These are phyloP conservation scores for Geotrichum macrosporum DNA, from an alignment of 1,139 yeast species.

Conservation along the genomic window DNA sequence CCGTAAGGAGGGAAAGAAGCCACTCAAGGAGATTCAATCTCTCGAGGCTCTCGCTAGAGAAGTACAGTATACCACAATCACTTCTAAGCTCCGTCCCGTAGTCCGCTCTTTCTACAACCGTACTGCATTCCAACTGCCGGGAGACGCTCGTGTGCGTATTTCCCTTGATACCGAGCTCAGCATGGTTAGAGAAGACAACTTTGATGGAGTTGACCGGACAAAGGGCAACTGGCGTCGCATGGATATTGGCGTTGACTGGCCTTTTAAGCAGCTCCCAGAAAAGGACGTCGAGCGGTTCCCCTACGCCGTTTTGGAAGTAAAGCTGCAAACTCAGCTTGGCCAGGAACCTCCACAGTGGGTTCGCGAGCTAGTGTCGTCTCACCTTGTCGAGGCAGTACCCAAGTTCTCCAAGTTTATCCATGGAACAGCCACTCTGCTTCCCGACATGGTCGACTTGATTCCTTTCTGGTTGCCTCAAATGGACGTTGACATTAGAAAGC, in stretches of 20 bases:
- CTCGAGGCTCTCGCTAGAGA: conserved; percentile 89
- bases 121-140: conserved; percentile 98
- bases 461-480: conserved; percentile 99
- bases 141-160: conserved; percentile 97
- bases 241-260: conserved; percentile 97
- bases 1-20: conserved; percentile 87
- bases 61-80: conserved; percentile 82
- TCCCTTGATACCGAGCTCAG: conserved; percentile 92
- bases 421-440: conserved; percentile 84
- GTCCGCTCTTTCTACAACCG: conserved; percentile 94
- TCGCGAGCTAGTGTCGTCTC: conserved; percentile 82
- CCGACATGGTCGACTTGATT: conserved; percentile 73
- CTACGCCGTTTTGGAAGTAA: conserved; percentile 94
- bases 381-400: conserved; percentile 95
- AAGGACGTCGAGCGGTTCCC: conserved; percentile 90
- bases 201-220: conserved; percentile 88
- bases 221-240: conserved; percentile 94
- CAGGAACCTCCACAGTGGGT: conserved; percentile 99
- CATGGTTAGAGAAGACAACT: conserved; percentile 95
- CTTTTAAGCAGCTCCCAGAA: conserved; percentile 79
- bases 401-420: conserved; percentile 95
- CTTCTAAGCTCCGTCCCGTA: conserved; percentile 84
- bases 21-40: conserved; percentile 80
- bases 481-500: conserved; percentile 92
- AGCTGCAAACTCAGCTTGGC: conserved; percentile 93